Evolutionary conservation across 768 basidiomycete genomes (phyloP).

Genomic region (Tephrocybe sp.): DNA sequence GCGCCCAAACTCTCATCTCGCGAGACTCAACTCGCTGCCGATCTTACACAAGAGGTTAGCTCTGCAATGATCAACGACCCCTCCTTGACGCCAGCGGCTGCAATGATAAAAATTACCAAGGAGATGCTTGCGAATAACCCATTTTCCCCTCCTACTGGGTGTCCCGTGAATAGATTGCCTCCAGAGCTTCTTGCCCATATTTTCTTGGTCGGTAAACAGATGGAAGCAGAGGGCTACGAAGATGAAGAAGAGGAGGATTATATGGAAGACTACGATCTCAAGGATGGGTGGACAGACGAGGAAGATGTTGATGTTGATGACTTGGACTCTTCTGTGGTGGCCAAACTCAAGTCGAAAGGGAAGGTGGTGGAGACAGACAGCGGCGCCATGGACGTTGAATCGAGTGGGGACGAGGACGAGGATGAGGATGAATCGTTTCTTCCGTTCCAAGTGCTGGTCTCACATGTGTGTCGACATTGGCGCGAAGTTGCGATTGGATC

Average conservation of each 20-base stretch:
- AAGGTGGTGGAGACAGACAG: slow-evolving; percentile 22
- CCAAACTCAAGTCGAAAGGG: slow-evolving; percentile 10
- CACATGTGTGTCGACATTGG: slow-evolving; percentile 65
- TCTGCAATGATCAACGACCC: slow-evolving; percentile 28
- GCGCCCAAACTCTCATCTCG: slow-evolving; percentile 20
- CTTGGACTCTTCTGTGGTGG: slow-evolving; percentile 17
- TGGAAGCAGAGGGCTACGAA: slow-evolving; percentile 36
- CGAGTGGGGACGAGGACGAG: slow-evolving; percentile 13
- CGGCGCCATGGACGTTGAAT: slow-evolving; percentile 18
- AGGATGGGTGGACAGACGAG: slow-evolving; percentile 26
- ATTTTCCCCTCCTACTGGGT: slow-evolving; percentile 45
- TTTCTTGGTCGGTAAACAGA: slow-evolving; percentile 45
- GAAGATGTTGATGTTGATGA: slow-evolving; percentile 16
- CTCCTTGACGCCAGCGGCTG: slow-evolving; percentile 26
- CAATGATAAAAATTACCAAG: slow-evolving; percentile 32
- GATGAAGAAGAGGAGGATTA: slow-evolving; percentile 36
- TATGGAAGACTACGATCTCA: slow-evolving; percentile 31
- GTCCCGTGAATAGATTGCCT: slow-evolving; percentile 54
- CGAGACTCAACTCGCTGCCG: slow-evolving; percentile 22
- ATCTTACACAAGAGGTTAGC: slow-evolving; percentile 24
- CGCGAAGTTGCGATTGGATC: slow-evolving; percentile 52
- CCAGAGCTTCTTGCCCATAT: slow-evolving; percentile 58
- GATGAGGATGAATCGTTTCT: slow-evolving; percentile 14
- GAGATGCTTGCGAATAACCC: slow-evolving; percentile 47
- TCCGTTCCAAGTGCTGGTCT: slow-evolving; percentile 54